These are phyloP conservation scores for Coniosporium apollinis DNA, from an alignment of 495 filamentous ascomycete genomes.

Conservation along the genomic window DNA sequence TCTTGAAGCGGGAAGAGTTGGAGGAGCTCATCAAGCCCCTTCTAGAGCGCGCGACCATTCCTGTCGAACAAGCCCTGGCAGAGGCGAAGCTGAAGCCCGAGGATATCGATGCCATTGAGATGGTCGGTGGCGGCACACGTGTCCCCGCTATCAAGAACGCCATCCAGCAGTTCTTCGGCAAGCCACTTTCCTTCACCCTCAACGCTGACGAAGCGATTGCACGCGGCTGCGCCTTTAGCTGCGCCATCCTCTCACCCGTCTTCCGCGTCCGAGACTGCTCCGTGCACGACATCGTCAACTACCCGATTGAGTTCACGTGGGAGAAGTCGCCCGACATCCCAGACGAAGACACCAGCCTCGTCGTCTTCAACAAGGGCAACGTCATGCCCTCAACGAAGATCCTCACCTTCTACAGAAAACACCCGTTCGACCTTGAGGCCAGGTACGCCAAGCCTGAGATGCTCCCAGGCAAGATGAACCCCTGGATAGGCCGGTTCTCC, in stretches of 20 bases:
- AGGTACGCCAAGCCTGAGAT: slow-evolving; percentile 73
- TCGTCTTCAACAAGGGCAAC: slow-evolving; percentile 94
- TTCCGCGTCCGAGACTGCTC: slow-evolving; percentile 98
- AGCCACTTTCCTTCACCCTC: slow-evolving; percentile 83
- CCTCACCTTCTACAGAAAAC: slow-evolving; percentile 97
- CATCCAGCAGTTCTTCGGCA: slow-evolving; percentile 80
- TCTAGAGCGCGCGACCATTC: slow-evolving; percentile 51
- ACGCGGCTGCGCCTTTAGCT: slow-evolving; percentile 92
- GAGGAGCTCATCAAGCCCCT: slow-evolving; percentile 81
- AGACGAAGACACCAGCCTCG: slow-evolving; percentile 94
- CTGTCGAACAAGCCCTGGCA: slow-evolving; percentile 76
- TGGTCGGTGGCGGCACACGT: slow-evolving; percentile 90
- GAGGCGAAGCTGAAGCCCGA: slow-evolving; percentile 79
- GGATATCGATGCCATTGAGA: slow-evolving; percentile 86
- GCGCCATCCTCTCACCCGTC: slow-evolving; percentile 90
- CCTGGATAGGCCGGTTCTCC: slow-evolving; percentile 90
- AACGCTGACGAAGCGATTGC: slow-evolving; percentile 98
- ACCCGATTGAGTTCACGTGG: slow-evolving; percentile 99
- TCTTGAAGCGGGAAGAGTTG: slow-evolving; percentile 88
- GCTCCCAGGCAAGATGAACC: slow-evolving; percentile 80
- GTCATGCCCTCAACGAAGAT: slow-evolving; percentile 99
- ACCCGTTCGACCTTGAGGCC: slow-evolving; percentile 91
- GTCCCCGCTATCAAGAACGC: slow-evolving; percentile 83
- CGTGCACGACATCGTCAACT: slow-evolving; percentile 91
- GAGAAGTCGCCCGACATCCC: slow-evolving; percentile 97